These are phyloP conservation scores for Eragrostis nindensis DNA, from an alignment of 176 grass and related monocot genomes.

Conservation along the genomic window DNA sequence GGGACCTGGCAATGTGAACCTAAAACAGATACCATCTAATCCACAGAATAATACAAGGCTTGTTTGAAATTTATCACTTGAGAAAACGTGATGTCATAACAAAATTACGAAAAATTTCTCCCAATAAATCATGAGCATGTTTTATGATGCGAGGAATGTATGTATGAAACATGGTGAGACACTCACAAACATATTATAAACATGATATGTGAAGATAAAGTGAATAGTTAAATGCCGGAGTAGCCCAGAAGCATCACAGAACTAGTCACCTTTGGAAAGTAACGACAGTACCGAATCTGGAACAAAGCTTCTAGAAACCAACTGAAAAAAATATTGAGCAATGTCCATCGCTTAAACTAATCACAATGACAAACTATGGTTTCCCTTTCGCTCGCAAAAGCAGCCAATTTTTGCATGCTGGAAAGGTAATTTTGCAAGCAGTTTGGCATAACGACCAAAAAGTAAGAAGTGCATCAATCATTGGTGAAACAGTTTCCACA, in stretches of 20 bases:
- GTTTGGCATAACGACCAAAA: slow-evolving; percentile 16
- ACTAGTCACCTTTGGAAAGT: slow-evolving; percentile 9
- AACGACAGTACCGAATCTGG: background rate
- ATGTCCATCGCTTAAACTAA: slow-evolving; percentile 8
- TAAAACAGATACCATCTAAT: background rate
- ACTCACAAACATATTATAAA: background rate
- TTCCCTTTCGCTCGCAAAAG: slow-evolving; percentile 12
- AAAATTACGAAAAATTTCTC: background rate
- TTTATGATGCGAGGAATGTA: background rate
- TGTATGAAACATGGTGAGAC: background rate
- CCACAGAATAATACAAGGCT: background rate
- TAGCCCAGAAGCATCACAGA: background rate
- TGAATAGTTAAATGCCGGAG: background rate
- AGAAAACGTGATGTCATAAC: background rate
- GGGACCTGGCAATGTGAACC: slow-evolving; percentile 12
- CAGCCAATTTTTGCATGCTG: slow-evolving; percentile 24
- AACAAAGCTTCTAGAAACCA: slow-evolving; percentile 20
- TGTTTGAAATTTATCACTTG: background rate
- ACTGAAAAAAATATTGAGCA: background rate
- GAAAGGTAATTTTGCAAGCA: slow-evolving; percentile 13
- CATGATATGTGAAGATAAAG: slow-evolving; percentile 14
- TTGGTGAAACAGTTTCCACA: slow-evolving; percentile 6
- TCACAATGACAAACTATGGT: background rate
- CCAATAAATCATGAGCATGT: too few species aligned
- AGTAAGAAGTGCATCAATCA: slow-evolving; percentile 17